A percentile compares a stretch with the other conserved stretches of the same genome.
Conservation (phyloP, 371 early-diverging fungal species). For the Dinochytrium kinnereticum region DNA sequence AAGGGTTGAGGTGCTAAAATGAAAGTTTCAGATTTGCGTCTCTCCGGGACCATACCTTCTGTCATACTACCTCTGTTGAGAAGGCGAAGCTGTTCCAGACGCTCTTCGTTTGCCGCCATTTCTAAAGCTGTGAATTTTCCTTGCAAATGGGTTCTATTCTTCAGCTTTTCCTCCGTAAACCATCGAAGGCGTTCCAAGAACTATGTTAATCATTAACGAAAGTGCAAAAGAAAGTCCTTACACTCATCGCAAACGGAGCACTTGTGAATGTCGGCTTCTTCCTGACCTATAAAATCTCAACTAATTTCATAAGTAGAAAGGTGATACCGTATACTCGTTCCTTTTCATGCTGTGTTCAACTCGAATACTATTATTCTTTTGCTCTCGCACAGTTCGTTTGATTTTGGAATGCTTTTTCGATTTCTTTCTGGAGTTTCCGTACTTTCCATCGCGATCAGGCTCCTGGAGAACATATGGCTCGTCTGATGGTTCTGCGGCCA, state of each 20-base stretch:
- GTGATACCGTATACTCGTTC: background rate
- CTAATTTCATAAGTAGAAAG: background rate
- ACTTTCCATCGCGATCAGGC: background rate
- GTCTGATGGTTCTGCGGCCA: background rate
- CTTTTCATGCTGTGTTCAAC: background rate
- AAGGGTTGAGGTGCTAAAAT: conserved; percentile 20
- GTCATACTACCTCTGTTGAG: conserved; percentile 16
- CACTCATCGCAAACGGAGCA: conserved; percentile 49
- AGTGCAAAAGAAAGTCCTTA: conserved; percentile 23
- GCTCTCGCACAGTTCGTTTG: background rate
- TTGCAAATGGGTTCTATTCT: conserved; percentile 28
- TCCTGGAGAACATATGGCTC: background rate
- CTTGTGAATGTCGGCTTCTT: conserved; percentile 41
- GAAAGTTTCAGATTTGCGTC: background rate
- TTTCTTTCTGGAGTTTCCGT: background rate
- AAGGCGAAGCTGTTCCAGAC: conserved; percentile 43
- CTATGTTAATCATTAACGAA: conserved; percentile 15
- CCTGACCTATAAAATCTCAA: conserved; percentile 1
- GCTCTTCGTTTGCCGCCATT: conserved; percentile 47
- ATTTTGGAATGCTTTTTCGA: background rate
- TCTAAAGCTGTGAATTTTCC: conserved; percentile 41
- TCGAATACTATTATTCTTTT: background rate
- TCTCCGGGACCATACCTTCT: conserved; percentile 23
- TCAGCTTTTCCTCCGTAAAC: conserved; percentile 47
- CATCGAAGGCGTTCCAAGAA: conserved; percentile 53